These are phyloP conservation scores for Pichia inconspicua DNA, from an alignment of 1,139 yeast species.

Conservation along the genomic window DNA sequence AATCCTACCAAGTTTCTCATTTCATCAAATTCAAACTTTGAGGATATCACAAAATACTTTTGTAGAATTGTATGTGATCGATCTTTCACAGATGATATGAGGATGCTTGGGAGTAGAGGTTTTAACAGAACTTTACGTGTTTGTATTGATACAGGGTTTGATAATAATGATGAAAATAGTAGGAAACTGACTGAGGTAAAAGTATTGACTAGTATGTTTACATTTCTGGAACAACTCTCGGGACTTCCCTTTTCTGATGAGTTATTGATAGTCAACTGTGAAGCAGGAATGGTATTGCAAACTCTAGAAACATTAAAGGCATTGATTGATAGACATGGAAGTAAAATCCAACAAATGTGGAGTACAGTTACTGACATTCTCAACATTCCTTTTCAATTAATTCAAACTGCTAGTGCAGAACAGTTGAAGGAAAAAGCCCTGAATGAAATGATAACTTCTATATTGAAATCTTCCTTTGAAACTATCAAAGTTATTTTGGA, in stretches of 20 bases:
- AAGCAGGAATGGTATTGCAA: conserved; percentile 59
- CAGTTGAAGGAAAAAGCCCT: conserved; percentile 30
- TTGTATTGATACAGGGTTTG: conserved; percentile 42
- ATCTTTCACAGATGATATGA: conserved; percentile 32
- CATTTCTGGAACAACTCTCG: conserved; percentile 31
- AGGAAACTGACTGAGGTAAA: conserved; percentile 29
- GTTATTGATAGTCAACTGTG: conserved; percentile 41
- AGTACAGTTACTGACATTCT: conserved; percentile 58
- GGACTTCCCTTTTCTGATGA: conserved; percentile 36
- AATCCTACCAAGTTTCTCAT: conserved; percentile 45
- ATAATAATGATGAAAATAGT: conserved; percentile 4
- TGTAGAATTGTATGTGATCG: conserved; percentile 37
- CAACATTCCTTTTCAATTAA: conserved; percentile 53
- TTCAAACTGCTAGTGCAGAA: conserved; percentile 29
- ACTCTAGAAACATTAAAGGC: conserved; percentile 57
- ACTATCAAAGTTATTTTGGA: conserved; percentile 76
- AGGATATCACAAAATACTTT: conserved; percentile 37
- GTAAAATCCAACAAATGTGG: conserved; percentile 55
- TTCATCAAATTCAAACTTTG: conserved; percentile 39
- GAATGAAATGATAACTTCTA: conserved; percentile 35
- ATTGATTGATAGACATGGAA: conserved; percentile 69
- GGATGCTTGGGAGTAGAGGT: conserved; percentile 41
- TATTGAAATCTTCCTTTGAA: conserved; percentile 63
- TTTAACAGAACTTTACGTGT: conserved; percentile 43
- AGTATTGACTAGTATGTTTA: conserved; percentile 33